These are phyloP conservation scores for Eucalyptus sideroxylon DNA, from an alignment of 345 rosid genomes.

Conservation along the genomic window DNA sequence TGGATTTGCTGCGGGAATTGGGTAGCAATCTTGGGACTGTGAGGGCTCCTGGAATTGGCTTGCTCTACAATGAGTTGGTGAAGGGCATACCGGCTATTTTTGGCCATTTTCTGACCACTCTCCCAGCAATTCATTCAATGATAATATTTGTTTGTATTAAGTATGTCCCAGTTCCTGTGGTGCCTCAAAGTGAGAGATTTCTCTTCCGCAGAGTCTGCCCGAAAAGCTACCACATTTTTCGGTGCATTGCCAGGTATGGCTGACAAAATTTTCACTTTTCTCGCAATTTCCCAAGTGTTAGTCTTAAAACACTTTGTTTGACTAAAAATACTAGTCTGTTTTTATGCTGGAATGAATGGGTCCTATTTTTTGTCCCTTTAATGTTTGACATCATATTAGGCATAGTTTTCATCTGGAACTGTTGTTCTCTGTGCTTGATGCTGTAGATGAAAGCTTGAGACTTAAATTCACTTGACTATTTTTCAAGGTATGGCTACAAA, in stretches of 20 bases:
- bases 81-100: constrained; percentile 94
- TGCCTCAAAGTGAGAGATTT: constrained; percentile 95
- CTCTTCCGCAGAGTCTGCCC: constrained; percentile 92
- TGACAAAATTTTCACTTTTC: background rate
- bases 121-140: constrained; percentile 98
- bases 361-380: background rate
- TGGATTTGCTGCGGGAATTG: constrained; percentile 87
- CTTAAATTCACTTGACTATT: background rate
- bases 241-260: constrained; percentile 88
- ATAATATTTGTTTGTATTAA: constrained; percentile 90
- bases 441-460: background rate
- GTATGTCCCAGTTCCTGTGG: constrained; percentile 91
- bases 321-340: background rate
- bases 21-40: constrained; percentile 95
- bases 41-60: constrained; percentile 97
- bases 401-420: background rate
- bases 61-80: constrained; percentile 86
- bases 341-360: background rate
- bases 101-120: constrained; percentile 96
- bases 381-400: background rate
- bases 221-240: constrained; percentile 87
- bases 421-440: background rate
- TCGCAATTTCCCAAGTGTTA: background rate
- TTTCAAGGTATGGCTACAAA: constrained; percentile 87
- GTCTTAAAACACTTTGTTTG: background rate